Base-by-base conservation (phyloP, 2,329 filamentous ascomycete species). In the Arachnopeziza araneosa region DNA sequence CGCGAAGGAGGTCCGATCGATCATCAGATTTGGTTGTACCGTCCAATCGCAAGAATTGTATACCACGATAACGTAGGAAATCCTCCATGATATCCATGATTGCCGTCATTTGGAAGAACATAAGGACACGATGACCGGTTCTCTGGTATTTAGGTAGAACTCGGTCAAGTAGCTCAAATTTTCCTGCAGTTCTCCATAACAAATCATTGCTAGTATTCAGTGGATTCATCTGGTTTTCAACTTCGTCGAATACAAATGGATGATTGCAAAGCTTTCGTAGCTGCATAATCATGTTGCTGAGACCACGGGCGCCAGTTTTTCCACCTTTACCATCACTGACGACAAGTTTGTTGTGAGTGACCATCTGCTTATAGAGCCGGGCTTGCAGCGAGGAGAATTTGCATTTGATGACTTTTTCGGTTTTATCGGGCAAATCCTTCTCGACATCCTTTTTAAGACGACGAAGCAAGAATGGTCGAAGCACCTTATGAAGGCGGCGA, bases 81-180 rank as follows among this genome's bases (percentile, higher is more conserved):
- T 99, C 95, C 70, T 99, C 95, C 95, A 99, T 98, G 71, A 99
- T 99, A 76, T 99, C 96, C 95, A 99, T 99, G 73, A 99, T 99
- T 63, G 96, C 93, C 3, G 95, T 99, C 95, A 99, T 99, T 75
- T 99, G 95, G 82, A 99, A 99, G 83, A 99, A 99, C 90, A 99
- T 98, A 74, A 99, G 81, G 26, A 98, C 92, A 75, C 95, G 89
- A 84, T 99, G 95, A 19, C 91, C 91, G 1, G 91, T 93, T 2
- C 83, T 87, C 68, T 90, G 85, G 75, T 99, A 98, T 77, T 99
- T 99, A 53, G 95, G 95, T 64, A 99, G 75, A 63, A 99, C 82
- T 56, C 95, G 84, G 74, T 99, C 95, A 24, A 99, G 81, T 30
- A 99, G 81, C 78, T 99, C 95, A 70, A 99, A 99, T 77, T 99